A percentile compares a stretch with the other conserved stretches of the same genome.
phyloP scores from a whole-genome alignment of 2,329 filamentous ascomycete genomes.

The Didymosphaeria variabile region DNA sequence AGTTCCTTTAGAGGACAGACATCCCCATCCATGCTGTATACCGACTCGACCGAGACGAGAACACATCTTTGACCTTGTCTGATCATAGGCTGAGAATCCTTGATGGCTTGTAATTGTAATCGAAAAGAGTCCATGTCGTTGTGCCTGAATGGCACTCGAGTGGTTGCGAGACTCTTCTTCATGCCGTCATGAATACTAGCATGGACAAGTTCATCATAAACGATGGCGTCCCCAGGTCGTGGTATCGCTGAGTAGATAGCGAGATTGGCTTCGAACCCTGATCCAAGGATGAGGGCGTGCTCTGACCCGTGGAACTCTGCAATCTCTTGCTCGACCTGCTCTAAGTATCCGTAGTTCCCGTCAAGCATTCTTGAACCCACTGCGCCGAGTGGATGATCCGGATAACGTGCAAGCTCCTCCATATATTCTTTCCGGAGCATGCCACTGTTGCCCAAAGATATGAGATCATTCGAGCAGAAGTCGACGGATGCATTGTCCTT shows the following conservation, averaged over 20 bases:
- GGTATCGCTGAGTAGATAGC: slow-evolving; percentile 49
- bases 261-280: slow-evolving; percentile 54
- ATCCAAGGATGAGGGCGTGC: slow-evolving; percentile 64
- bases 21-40: slow-evolving; percentile 85
- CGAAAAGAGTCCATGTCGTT: slow-evolving; percentile 56
- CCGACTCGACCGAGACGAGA: slow-evolving; percentile 25
- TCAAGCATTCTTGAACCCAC: slow-evolving; percentile 67
- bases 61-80: slow-evolving; percentile 34
- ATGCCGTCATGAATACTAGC: slow-evolving; percentile 81
- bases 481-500: slow-evolving; percentile 45
- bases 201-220: slow-evolving; percentile 79
- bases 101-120: slow-evolving; percentile 50
- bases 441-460: slow-evolving; percentile 60
- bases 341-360: slow-evolving; percentile 67
- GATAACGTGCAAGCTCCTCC: slow-evolving; percentile 49
- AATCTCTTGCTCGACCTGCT: slow-evolving; percentile 63
- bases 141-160: slow-evolving; percentile 63
- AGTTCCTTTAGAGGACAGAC: slow-evolving; percentile 70
- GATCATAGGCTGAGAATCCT: slow-evolving; percentile 23
- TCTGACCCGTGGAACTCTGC: slow-evolving; percentile 66
- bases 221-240: slow-evolving; percentile 70
- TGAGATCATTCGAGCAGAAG: slow-evolving; percentile 69
- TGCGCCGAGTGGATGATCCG: slow-evolving; percentile 56
- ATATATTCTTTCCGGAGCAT: slow-evolving; percentile 58
- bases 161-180: slow-evolving; percentile 65